Conservation (phyloP, 2,329 filamentous ascomycete species). For the Camptophora hylomeconis region DNA sequence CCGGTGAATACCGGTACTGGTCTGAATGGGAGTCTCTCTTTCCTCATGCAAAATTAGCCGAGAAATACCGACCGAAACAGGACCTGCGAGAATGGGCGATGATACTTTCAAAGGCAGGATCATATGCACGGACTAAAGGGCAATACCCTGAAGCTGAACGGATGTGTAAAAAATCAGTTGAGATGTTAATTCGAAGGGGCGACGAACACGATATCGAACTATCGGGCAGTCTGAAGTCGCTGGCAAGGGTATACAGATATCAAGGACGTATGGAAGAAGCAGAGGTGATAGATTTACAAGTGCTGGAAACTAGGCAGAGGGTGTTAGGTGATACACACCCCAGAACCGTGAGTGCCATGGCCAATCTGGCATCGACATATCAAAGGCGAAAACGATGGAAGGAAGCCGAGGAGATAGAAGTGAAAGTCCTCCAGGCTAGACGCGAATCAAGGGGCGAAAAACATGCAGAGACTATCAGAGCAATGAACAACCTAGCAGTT, state of each 20-base stretch:
- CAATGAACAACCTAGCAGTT: conserved; percentile 13
- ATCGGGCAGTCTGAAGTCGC: conserved; percentile 7
- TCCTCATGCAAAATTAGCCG: conserved; percentile 13
- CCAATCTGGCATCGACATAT: conserved; percentile 5
- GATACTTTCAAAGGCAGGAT: conserved; percentile 3
- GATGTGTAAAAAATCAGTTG: conserved; percentile 3
- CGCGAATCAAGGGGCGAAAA: too few relatives aligned
- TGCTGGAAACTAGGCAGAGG: conserved; percentile 12
- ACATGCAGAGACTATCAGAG: conserved; percentile 13
- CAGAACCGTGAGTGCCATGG: conserved; percentile 10
- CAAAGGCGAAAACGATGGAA: conserved; percentile 7
- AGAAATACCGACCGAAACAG: conserved; percentile 1
- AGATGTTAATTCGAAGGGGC: conserved; percentile 6
- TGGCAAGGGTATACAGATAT: conserved; percentile 11
- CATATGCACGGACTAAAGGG: conserved; percentile 1
- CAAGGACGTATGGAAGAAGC: conserved; percentile 11
- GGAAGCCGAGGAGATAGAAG: conserved; percentile 11
- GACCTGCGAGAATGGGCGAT: conserved; percentile 10
- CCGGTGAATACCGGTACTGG: conserved; percentile 12
- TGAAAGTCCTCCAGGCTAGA: too few relatives aligned
- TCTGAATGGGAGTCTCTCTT: conserved; percentile 17
- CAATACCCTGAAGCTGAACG: conserved; percentile 5
- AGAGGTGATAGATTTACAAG: conserved; percentile 10
- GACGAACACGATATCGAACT: conserved; percentile 10
- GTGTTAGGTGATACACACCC: conserved; percentile 13